These are phyloP conservation scores for Penicillium frequentans DNA, from an alignment of 2,329 filamentous ascomycete species.

Conservation along the genomic window DNA sequence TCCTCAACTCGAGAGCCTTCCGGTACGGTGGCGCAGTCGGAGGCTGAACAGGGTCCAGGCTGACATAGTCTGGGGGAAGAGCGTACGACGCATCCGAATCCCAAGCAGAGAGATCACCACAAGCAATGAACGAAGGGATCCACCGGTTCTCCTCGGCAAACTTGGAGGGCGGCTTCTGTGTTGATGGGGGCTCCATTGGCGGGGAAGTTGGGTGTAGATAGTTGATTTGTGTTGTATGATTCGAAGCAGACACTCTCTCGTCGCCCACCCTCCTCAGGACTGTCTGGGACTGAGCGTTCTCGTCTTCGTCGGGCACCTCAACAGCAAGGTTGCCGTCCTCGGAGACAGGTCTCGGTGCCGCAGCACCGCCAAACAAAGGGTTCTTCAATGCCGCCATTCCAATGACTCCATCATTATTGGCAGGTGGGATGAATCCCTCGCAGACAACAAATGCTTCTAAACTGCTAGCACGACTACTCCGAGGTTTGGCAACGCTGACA, in stretches of 20 bases:
- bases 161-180: constrained; percentile 24
- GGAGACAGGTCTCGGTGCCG: constrained; percentile 26
- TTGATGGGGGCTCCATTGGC: constrained; percentile 13
- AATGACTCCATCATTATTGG: constrained; percentile 48
- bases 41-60: constrained; percentile 88
- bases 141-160: constrained; percentile 60
- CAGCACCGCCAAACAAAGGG: constrained; percentile 42
- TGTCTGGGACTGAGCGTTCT: constrained; percentile 22
- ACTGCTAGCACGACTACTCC: constrained; percentile 92
- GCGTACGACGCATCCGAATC: constrained; percentile 95
- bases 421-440: constrained; percentile 77
- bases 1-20: constrained; percentile 80
- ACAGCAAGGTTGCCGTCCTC: constrained; percentile 34
- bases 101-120: constrained; percentile 89
- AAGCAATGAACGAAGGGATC: constrained; percentile 97
- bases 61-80: constrained; percentile 80
- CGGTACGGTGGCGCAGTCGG: constrained; percentile 96
- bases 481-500: constrained; percentile 88
- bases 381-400: constrained; percentile 42
- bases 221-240: constrained; percentile 24
- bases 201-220: constrained; percentile 43
- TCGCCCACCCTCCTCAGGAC: constrained; percentile 4
- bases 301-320: constrained; percentile 46
- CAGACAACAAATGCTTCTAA: constrained; percentile 97
- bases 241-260: constrained; percentile 6